These are phyloP conservation scores for Candida cerambycidarum DNA, from an alignment of 805 yeast species.

Conservation along the genomic window DNA sequence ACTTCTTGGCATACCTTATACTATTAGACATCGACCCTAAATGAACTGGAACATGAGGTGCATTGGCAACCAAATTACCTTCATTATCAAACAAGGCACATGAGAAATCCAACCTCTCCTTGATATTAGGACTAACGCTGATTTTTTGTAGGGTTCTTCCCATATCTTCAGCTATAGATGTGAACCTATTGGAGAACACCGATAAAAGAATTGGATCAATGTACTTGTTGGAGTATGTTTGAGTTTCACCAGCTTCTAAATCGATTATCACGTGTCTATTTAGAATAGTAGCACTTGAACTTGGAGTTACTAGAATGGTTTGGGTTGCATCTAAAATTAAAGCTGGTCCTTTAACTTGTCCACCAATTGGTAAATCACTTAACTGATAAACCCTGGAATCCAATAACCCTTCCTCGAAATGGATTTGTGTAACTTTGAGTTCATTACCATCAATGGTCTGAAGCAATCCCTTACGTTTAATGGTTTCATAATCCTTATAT, in stretches of 20 bases:
- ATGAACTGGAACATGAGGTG: conserved; percentile 86
- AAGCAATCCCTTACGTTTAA: conserved; percentile 76
- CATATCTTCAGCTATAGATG: conserved; percentile 92
- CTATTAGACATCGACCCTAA: conserved; percentile 84
- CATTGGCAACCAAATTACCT: conserved; percentile 80
- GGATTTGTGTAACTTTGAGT: not conserved
- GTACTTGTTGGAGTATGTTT: conserved; percentile 6
- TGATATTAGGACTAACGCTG: conserved; percentile 77
- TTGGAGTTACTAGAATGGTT: conserved; percentile 70
- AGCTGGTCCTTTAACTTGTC: conserved; percentile 31
- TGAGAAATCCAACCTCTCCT: conserved; percentile 78
- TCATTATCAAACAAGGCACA: conserved; percentile 76
- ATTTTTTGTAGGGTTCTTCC: conserved; percentile 77
- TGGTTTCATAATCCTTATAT: conserved; percentile 54
- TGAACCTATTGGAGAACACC: conserved; percentile 77
- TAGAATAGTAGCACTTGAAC: conserved; percentile 53
- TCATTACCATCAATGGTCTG: conserved; percentile 49
- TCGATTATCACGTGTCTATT: conserved; percentile 57
- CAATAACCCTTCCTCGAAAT: conserved; percentile 46
- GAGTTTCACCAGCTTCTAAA: conserved; percentile 19
- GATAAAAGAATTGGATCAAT: conserved; percentile 72
- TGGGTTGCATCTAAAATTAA: conserved; percentile 77
- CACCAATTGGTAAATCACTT: conserved; percentile 52
- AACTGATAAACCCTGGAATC: conserved; percentile 52
- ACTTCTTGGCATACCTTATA: conserved; percentile 59